Evolutionary conservation across 208 protist species (phyloP).

Genomic region (Porcisia hertigi): DNA sequence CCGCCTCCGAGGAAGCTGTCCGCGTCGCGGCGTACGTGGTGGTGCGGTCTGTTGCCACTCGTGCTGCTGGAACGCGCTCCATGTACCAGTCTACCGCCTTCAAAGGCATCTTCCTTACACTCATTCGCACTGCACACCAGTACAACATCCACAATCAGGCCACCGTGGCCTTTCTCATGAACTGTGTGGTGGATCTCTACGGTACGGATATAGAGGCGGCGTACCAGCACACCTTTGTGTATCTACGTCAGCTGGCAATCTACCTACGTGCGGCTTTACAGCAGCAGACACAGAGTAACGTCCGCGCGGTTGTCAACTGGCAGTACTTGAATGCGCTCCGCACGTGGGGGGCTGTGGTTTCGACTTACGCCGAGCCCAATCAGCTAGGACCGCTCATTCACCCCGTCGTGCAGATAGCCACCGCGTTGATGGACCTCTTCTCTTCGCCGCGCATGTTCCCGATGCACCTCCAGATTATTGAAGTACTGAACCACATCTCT

Average conservation of each 20-base stretch:
- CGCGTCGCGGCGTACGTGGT: conserved; percentile 87
- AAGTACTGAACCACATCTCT: conserved; percentile 92
- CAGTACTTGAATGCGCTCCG: conserved; percentile 95
- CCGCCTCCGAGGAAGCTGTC: conserved; percentile 74
- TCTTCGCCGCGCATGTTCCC: conserved; percentile 94
- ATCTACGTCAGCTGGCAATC: conserved; percentile 97
- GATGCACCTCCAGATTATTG: conserved; percentile 94
- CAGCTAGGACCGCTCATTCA: conserved; percentile 92
- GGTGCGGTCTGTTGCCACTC: conserved; percentile 86
- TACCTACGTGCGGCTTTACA: conserved; percentile 95
- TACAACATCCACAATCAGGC: conserved; percentile 81
- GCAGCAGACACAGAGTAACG: conserved; percentile 89
- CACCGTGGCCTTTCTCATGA: conserved; percentile 92
- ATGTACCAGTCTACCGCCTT: conserved; percentile 92
- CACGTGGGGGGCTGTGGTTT: conserved; percentile 93
- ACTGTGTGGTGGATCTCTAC: conserved; percentile 96
- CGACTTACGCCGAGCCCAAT: conserved; percentile 75
- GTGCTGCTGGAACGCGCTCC: conserved; percentile 82
- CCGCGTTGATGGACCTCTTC: conserved; percentile 89
- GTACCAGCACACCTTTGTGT: conserved; percentile 97
- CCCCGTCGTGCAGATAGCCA: conserved; percentile 93
- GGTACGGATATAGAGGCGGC: conserved; percentile 91
- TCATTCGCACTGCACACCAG: conserved; percentile 83
- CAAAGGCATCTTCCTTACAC: conserved; percentile 93
- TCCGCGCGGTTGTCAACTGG: conserved; percentile 97